Percentiles rank a stretch among this genome's conserved stretches.
phyloP scores from a whole-genome alignment of 305 asterid species.

The Plantago lanceolata region DNA sequence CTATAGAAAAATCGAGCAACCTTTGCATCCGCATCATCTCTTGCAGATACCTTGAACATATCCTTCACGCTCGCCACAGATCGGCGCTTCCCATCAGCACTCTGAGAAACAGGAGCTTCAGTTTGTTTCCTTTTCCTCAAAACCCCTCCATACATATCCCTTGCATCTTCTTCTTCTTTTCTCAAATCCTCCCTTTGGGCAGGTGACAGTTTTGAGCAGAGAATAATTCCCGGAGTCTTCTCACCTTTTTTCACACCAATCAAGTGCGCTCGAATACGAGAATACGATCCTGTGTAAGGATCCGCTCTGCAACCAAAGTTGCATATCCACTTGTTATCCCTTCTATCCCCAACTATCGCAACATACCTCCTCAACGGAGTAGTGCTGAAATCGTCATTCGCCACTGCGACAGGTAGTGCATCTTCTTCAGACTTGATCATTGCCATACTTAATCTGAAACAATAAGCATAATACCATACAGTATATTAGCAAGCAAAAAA shows the following conservation, averaged over 20 bases:
- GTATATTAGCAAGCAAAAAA: too few relatives aligned
- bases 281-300: constrained; percentile 5
- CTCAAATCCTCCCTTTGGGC: constrained; percentile 2
- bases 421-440: neutral
- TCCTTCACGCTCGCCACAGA: neutral
- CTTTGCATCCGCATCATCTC: constrained; percentile 7
- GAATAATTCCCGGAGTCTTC: constrained; percentile 1
- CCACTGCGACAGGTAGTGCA: neutral
- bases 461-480: neutral
- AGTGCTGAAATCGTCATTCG: neutral
- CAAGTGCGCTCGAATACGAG: constrained; percentile 9
- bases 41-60: constrained; percentile 6
- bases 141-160: constrained; percentile 11
- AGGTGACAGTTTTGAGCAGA: constrained; percentile 7
- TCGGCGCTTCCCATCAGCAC: neutral
- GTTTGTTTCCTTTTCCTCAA: constrained; percentile 3
- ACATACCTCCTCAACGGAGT: constrained; percentile 12
- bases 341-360: neutral
- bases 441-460: neutral
- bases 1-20: constrained; percentile 7
- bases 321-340: constrained; percentile 16
- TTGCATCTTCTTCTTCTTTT: constrained; percentile 16
- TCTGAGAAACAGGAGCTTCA: neutral
- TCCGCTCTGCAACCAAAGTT: constrained; percentile 12
- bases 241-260: constrained; percentile 8